Base-by-base conservation (phyloP, 164 flowering plant species). In the Paratinospora sagittata region DNA sequence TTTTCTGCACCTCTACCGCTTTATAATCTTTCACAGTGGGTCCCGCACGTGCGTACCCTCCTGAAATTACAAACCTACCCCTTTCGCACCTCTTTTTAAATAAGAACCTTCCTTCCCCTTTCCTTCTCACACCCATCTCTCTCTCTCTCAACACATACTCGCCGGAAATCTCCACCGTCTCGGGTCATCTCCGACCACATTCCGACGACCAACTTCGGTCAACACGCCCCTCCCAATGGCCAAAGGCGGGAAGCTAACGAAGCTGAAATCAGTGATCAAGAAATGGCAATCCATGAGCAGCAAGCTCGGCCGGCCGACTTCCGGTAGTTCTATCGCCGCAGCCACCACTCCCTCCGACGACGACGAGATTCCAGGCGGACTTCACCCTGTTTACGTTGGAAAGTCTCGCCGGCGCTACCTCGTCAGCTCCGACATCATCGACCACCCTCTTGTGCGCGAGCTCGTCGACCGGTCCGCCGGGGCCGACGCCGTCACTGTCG, bases 381-480 rank as follows among this genome's bases (percentile, higher is more conserved):
- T 79, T 43, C 82, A 73, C 39, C 68, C 83, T 10, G 85, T 85
- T 0, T 85, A 85, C 76, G 98, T 91, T 8, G 97, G 97, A 0
- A 89, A 88, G 71, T 88, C 97, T 0, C 83, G 95, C 27, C 80
- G 97, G 27, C 79, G 85, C 8, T 92, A 89, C 76, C 78, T 85
- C 17, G 73, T 94, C 16, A 73, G 82, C 41, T 71, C 91, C 27
- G 83, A 89, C 24, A 76, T 89, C 26, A 57, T 86, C 16, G 79
- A 77, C n/a, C 90, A 92, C 77, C 98, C 97, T 0, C 77, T 94
- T 3, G 85, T 94, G 37, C 85, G 80, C 27, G 92, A 84, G 77
- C 91, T 94, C 21, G 78, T 86, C 0, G 90, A 84, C 34, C 67
- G 79, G 75, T 82, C 84, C 21, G 80, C 65, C 17, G 78, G 66